Base-by-base conservation (phyloP, 768 basidiomycete species). In the Asterophora lycoperdoides region DNA sequence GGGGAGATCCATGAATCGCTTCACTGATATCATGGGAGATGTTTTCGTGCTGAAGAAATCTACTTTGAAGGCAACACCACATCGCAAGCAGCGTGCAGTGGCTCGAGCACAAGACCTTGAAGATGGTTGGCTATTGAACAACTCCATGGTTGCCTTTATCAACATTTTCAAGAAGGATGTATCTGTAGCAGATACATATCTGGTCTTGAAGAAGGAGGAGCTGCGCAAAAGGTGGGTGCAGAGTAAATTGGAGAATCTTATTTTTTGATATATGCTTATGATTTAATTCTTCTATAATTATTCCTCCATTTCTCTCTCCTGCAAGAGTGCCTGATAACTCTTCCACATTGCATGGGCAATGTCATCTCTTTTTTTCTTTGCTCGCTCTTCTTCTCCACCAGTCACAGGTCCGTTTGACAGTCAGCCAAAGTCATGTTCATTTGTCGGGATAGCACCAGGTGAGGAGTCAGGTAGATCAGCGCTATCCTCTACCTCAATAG, bases 401-500 rank as follows among this genome's bases (percentile, higher is more conserved):
- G 4, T 48, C 1, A 30, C 29, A 20, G 38, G 39, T 13, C 46
- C 39, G 13, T 30, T 17, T 30, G 46, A 38, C 2, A 42, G 17
- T 14, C 2, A 1, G 8, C 41, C 41, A 15, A 42, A 28, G 17
- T 42, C 41, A n/a, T 11, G 26, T 23, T 41, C 39, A 23, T 20
- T 6, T 9, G 19, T 17, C 1, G 14, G 7, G 14, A 18, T 18
- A 14, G 26, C 15, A 29, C 41, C 41, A 42, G 41, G 41, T 30
- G 23, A 15, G 5, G 41, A 23, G 14, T 42, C 41, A 23, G 23
- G 23, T 3, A 23, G 23, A 23, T 23, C 23, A 23, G 23, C 23
- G 6, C 3, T 23, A 3, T 23, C 54, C 1, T 59, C 60, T 19
- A 63, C 55, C 52, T 64, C 62, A 3, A 60, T 57, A 0, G 60